Evolutionary conservation across 768 basidiomycete genomes (phyloP), one percentile per base, ranked within the genome.

Genomic region (Agrocybe praecox): DNA sequence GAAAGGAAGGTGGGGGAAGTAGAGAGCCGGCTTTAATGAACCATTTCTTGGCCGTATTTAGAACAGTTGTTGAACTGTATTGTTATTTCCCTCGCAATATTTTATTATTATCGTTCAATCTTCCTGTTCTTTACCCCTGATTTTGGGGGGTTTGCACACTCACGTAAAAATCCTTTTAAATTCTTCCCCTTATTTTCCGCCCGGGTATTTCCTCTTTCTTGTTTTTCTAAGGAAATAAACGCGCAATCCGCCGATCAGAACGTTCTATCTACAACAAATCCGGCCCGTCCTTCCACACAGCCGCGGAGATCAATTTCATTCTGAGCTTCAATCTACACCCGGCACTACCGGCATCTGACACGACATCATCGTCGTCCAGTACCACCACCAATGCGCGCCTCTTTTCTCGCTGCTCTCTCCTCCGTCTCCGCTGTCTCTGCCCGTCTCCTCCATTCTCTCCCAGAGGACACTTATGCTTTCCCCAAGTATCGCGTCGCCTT

Each of bases 401-500:
- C 36, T 55, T 40, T 61, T 47, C 33, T 62, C 65, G 62, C 66
- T 69, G 62, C 69, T 65, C 52, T 65, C 66, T 53, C 65, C 65
- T 56, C 61, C 63, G 46, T 69, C 54, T 56, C 56, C 56, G 44
- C 68, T 52, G 64, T 70, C 49, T 66, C 72, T 42, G 72, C 80
- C 40, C 76, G 79, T 50, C 61, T 85, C n/a, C 69, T 87, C 24
- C 86, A 91, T 66, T 84, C 88, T 9, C 79, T 92, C 46, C 91
- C 92, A 24, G 89, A 93, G 64, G 92, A 94, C 64, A 77, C 85
- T 15, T 82, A 85, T 69, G 87, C 92, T 0, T 92, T 88, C 67
- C 93, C 92, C 61, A 94, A 94, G 69, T 89, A 84, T 68, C 81
- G 84, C 42, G 87, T 94, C 58, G 74, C 85, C 40, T 94, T 91